phyloP scores from a whole-genome alignment of 2,329 filamentous ascomycete species.

The Trichophyton simii region DNA sequence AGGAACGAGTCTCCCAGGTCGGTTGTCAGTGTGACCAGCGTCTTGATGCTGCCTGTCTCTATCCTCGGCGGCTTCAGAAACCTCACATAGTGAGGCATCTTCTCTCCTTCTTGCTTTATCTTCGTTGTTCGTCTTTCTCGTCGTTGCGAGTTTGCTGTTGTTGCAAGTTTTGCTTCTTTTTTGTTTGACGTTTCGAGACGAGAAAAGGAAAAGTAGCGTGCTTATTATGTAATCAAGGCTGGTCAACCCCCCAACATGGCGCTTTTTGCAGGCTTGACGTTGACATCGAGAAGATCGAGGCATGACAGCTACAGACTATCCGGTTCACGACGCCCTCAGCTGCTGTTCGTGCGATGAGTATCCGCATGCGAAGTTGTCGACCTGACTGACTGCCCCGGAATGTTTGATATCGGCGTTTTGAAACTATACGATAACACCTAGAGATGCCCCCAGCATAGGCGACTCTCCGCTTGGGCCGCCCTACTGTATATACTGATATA shows the following conservation, averaged over 20 bases:
- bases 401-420: neutral
- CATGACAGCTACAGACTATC: neutral
- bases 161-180: too few relatives aligned
- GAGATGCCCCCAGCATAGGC: neutral
- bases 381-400: neutral
- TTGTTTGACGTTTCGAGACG: neutral
- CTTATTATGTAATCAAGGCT: neutral
- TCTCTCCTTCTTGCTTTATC: neutral
- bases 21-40: conserved; percentile 52
- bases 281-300: neutral
- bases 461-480: neutral
- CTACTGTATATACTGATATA: neutral
- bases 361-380: neutral
- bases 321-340: neutral
- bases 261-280: neutral
- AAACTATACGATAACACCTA: neutral
- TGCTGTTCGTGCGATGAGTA: neutral
- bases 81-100: conserved; percentile 51
- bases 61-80: conserved; percentile 52
- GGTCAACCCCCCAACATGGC: neutral
- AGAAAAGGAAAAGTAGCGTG: neutral
- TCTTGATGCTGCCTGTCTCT: conserved; percentile 32
- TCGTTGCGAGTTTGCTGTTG: too few relatives aligned
- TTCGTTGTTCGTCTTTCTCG: neutral
- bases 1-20: conserved; percentile 56